Evolutionary conservation across 257 asterid species (phyloP).

Genomic region (Solanum verrucosum): DNA sequence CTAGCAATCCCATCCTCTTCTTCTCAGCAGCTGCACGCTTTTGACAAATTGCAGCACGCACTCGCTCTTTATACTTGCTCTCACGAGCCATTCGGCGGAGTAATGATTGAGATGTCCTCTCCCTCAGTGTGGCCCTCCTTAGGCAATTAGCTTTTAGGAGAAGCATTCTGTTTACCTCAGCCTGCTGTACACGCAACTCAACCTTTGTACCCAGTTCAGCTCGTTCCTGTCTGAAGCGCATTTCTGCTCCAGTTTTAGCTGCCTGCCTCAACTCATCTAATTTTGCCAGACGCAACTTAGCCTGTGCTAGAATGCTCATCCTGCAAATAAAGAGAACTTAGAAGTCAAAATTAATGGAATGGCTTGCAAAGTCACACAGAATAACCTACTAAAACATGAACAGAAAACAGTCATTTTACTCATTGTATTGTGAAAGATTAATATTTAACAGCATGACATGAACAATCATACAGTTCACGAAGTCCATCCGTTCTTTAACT

Average conservation of each 20-base stretch:
- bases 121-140: conserved; percentile 71
- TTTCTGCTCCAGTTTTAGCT: conserved; percentile 68
- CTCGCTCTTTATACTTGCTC: conserved; percentile 84
- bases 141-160: conserved; percentile 68
- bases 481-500: background rate
- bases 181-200: conserved; percentile 71
- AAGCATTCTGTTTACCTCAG: conserved; percentile 83
- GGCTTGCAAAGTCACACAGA: background rate
- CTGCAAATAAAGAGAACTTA: conserved; percentile 16
- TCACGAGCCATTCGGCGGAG: conserved; percentile 63
- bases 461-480: background rate
- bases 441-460: background rate
- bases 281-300: conserved; percentile 85
- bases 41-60: conserved; percentile 71
- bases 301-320: conserved; percentile 67
- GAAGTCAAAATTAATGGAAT: background rate
- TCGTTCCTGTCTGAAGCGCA: conserved; percentile 65
- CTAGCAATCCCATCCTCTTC: conserved; percentile 69
- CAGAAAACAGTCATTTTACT: background rate
- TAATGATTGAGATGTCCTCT: conserved; percentile 82
- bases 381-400: background rate
- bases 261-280: conserved; percentile 84
- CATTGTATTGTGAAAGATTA: background rate
- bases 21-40: conserved; percentile 93
- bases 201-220: conserved; percentile 84